A percentile compares a stretch with the other conserved stretches of the same genome.
These are phyloP conservation scores for Aspergillus kassunensis DNA, from an alignment of 495 filamentous ascomycete species.

Conservation along the genomic window DNA sequence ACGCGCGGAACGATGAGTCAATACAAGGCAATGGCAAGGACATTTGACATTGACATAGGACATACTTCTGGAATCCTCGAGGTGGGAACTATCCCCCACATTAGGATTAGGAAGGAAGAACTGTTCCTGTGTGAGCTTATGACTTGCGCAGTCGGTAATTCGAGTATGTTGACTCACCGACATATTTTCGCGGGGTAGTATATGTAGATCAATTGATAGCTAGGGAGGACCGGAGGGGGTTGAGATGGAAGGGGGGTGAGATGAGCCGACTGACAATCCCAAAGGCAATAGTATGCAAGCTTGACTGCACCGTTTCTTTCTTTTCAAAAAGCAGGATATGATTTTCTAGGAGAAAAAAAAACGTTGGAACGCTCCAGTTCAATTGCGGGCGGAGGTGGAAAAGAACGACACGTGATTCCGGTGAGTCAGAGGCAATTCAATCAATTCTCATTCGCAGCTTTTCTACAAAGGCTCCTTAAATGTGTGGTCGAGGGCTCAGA, in stretches of 20 bases:
- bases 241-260: constrained; percentile 19
- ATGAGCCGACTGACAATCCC: neutral
- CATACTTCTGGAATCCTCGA: constrained; percentile 91
- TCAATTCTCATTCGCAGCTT: constrained; percentile 6
- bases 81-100: constrained; percentile 72
- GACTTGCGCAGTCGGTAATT: neutral
- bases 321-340: no score
- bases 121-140: constrained; percentile 28
- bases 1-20: constrained; percentile 8
- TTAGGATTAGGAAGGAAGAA: constrained; percentile 90
- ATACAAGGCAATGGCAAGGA: neutral
- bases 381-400: neutral
- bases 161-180: constrained; percentile 35
- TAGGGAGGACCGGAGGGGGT: neutral
- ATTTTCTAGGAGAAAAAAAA: no score
- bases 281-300: neutral
- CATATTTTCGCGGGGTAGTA: constrained; percentile 29
- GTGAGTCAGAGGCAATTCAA: constrained; percentile 10
- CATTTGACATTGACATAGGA: constrained; percentile 14
- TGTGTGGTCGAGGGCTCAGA: neutral
- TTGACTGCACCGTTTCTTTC: neutral
- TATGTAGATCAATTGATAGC: constrained; percentile 2
- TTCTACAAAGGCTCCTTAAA: neutral
- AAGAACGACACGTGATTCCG: constrained; percentile 15
- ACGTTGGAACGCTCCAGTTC: neutral